Evolutionary conservation across 169 alveolate genomes (phyloP), one percentile per base, ranked within the genome.

Genomic region (Perkinsus olseni): DNA sequence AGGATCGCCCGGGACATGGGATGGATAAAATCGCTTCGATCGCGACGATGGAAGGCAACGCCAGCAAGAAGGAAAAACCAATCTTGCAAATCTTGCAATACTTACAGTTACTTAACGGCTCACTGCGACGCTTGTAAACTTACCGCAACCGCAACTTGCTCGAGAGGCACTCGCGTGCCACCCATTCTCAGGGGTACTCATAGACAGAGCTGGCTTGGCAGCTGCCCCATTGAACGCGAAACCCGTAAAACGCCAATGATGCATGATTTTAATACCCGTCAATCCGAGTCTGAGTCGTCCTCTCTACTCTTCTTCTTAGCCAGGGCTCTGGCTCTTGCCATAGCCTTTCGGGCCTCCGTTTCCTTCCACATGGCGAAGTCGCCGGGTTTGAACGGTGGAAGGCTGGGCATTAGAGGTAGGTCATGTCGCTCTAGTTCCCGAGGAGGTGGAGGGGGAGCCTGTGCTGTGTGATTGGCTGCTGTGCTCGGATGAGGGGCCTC

Each of bases 1-100:
- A 96, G 95, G 48, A 98, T 97, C 39, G 98, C 98, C 93, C 99
- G 94, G 48, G 97, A 96, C 99, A 98, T 98, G 28, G 34, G 6
- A 45, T 24, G 28, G 34, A 8, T 21, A 8, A 28, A 28, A 62
- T 24, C 4, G 10, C 31, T 1, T 62, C 34, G 37, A 24, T 28
- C 21, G 50, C 31, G 82, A 62, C 17, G 8, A 62, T 6, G 6
- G 17, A 45, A 45, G 17, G 62, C 24, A 45, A 45, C 24, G 17
- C 6, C 24, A 45, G 17, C 24, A 45, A 45, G 62, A 45, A 45
- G n/a, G 62, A 45, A 45, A 17, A 45, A 45, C 62, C 62, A 45
- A 62, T 62, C 82, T 62, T 62, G 1, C 82, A 21, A 62, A 62
- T 62, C 82, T 62, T 62, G 82, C 82, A 3, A 8, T 21, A 0